Base-by-base conservation (phyloP, 768 basidiomycete genomes). In the Rossbeevera mucosa region DNA sequence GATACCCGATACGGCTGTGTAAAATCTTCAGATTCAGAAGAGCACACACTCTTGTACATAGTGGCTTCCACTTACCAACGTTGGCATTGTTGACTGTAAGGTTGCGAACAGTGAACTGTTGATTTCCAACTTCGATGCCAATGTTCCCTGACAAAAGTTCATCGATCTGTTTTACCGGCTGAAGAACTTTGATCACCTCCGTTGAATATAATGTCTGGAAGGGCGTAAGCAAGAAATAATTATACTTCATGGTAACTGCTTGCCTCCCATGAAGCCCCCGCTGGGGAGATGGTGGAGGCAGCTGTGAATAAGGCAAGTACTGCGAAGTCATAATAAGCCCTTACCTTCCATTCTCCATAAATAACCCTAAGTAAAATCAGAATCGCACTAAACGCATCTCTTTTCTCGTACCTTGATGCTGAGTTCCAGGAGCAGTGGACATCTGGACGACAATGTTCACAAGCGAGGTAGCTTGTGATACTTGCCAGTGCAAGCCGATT, bases 401-500 rank as follows among this genome's bases (percentile, higher is more conserved):
- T 18, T 36, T 36, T 36, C 4, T 36, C 33, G n/a, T 9, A 82
- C 86, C 87, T 75, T 85, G 80, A 57, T 90, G 88, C 2, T 74
- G 75, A 4, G 80, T 88, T 28, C 79, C 75, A 11, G 74, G 43
- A 24, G 74, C 80, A 12, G 76, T 76, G 20, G 84, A 86, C 85
- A 89, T 85, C 47, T 85, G 66, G 48, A 89, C 76, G 13, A 80
- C 76, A 50, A 91, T 78, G 60, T 91, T 89, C 42, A 83, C 74
- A 51, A 91, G 70, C 0, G 85, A 86, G 0, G 88, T 89, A 3
- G 81, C 79, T 63, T 91, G 88, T 2, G 88, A 77, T 20, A 90
- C 84, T 68, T 91, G 88, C 88, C 88, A 91, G 59, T 91, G 88
- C 28, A 91, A 71, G 22, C 85, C 88, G 18, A 80, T 85, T 30